Base-by-base conservation (phyloP, 768 basidiomycete species). In the Boletus eberwhitei region DNA sequence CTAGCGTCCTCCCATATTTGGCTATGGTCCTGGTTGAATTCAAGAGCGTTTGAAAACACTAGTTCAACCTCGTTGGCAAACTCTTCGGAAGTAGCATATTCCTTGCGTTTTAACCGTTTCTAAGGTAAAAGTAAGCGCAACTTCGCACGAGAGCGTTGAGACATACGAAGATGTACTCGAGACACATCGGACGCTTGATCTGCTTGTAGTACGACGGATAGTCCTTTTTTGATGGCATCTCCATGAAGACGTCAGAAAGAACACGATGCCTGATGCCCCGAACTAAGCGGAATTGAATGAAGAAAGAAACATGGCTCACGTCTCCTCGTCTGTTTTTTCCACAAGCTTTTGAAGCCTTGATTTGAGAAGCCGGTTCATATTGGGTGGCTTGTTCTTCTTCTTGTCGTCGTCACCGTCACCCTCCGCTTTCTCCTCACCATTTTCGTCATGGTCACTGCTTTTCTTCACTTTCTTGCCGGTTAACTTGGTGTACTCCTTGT, bases 41-140 rank as follows among this genome's bases (percentile, higher is more conserved):
- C 72, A 68, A 91, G 77, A 11, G 93, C 95, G 67, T 98, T 98
- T 8, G 84, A 81, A 72, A 94, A 96, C 24, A 98, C 88, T 39
- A 94, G 79, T 62, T 94, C 91, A 14, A 95, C 87, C 55, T 98
- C 95, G 9, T 82, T 82, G 41, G 87, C 86, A 64, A 95, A 96
- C 24, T 88, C 86, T 5, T 79, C 75, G 6, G 81, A 73, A 2
- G 77, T 80, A 21, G 67, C 63, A 66, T 96, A 98, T 60, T 88
- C 86, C 66, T 92, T 89, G 53, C 82, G 82, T 64, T 90, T 87
- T 59, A 96, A 75, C 46, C 82, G 83, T 82, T 85, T 87, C 94
- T 98, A 61, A 29, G 32, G 19, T 24, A 16, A 59, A 24, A 6
- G 50, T 59, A 19, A 58, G 48, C 35, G n/a, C 2, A 40, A 17